Evolutionary conservation across 176 grass and related monocot genomes (phyloP).

Genomic region (Phoenix roebelenii): DNA sequence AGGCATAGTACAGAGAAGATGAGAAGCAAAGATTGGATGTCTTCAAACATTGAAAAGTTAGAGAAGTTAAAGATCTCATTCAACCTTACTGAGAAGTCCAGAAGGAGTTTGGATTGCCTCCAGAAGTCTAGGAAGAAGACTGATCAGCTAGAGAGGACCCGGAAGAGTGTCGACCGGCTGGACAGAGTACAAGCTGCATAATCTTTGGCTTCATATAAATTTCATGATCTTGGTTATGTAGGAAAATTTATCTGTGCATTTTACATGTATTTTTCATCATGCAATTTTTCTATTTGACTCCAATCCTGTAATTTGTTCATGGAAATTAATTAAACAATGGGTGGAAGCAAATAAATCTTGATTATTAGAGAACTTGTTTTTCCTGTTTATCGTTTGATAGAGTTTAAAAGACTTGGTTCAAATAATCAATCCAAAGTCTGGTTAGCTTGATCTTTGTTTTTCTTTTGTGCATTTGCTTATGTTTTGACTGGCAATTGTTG

Average conservation of each 20-base stretch:
- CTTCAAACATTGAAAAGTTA: constrained; percentile 54
- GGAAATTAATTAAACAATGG: constrained; percentile 3
- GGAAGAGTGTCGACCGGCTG: constrained; percentile 74
- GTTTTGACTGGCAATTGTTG: no score
- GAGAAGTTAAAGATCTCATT: constrained; percentile 60
- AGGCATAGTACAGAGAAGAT: constrained; percentile 38
- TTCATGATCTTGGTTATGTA: constrained; percentile 27
- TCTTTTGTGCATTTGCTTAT: no score
- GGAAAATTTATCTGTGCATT: constrained; percentile 23
- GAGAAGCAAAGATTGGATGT: constrained; percentile 49
- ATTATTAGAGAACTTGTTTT: no score
- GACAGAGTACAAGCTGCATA: constrained; percentile 73
- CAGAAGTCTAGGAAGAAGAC: constrained; percentile 45
- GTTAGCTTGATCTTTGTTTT: no score
- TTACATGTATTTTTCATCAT: neutral
- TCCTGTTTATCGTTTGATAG: no score
- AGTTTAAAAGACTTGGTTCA: no score
- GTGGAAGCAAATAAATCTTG: no score
- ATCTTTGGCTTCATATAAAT: constrained; percentile 23
- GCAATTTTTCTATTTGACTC: neutral
- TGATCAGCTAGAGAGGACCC: constrained; percentile 54
- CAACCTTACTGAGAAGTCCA: constrained; percentile 65
- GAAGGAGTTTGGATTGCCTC: constrained; percentile 68
- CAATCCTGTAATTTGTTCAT: constrained; percentile 21
- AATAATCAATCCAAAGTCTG: no score